Conservation (phyloP, 306 rosid species). For the Begonia peltatifolia region DNA sequence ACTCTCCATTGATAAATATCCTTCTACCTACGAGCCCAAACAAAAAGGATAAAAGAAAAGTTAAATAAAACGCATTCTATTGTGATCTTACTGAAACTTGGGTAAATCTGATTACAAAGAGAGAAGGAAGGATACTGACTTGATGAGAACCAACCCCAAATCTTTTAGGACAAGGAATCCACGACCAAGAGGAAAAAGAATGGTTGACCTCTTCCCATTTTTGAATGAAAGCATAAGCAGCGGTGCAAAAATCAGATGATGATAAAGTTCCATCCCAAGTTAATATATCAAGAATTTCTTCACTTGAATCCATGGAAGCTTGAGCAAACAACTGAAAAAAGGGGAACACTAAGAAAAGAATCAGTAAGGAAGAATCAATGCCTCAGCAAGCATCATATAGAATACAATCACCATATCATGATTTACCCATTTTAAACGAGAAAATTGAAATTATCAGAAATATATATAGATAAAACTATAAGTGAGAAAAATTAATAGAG, state of each 20-base stretch:
- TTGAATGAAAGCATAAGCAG: constrained; percentile 41
- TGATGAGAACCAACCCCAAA: constrained; percentile 21
- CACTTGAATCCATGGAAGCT: neutral
- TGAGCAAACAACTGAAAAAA: no score
- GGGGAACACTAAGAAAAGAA: no score
- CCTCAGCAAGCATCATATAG: no score
- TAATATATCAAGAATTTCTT: constrained; percentile 3
- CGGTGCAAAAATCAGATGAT: constrained; percentile 28
- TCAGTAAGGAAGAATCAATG: no score
- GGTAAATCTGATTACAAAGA: neutral
- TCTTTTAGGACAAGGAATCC: constrained; percentile 34
- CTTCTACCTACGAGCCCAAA: constrained; percentile 22
- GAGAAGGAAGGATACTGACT: constrained; percentile 12
- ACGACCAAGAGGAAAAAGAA: constrained; percentile 49
- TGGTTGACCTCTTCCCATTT: constrained; percentile 43
- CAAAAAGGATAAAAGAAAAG: neutral
- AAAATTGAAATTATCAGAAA: no score
- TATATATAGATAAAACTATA: no score
- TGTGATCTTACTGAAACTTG: neutral
- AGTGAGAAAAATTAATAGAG: no score
- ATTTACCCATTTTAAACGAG: no score
- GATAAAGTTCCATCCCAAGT: constrained; percentile 62
- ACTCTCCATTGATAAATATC: constrained; percentile 63
- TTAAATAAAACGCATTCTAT: neutral
- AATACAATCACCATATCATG: no score